Conservation (phyloP, 2,329 filamentous ascomycete genomes). For the Plectosphaerella sp. region DNA sequence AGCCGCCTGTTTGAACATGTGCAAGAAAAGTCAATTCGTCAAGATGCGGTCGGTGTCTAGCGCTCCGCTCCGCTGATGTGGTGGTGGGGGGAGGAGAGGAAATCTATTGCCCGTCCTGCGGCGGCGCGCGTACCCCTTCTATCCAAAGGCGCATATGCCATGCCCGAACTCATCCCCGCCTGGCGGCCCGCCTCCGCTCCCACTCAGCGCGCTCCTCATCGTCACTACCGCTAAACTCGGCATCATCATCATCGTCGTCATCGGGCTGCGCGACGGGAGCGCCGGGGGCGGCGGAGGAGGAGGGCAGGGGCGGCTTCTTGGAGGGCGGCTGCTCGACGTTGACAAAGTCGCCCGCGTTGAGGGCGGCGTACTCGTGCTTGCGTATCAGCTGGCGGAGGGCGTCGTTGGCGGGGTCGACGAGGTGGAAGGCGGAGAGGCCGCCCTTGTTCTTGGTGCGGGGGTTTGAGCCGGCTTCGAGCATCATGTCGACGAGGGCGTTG, state of each 20-base stretch:
- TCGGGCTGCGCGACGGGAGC: slow-evolving; percentile 18
- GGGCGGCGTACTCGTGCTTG: slow-evolving; percentile 63
- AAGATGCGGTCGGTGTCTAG: background rate
- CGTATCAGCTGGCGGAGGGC: slow-evolving; percentile 59
- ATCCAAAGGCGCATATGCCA: background rate
- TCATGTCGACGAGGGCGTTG: slow-evolving; percentile 66
- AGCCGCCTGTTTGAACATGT: background rate
- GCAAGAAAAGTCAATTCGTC: background rate
- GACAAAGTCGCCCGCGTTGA: slow-evolving; percentile 57
- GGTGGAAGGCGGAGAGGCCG: slow-evolving; percentile 65
- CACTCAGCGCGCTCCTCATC: slow-evolving; percentile 60
- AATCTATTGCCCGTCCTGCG: background rate
- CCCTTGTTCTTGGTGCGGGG: slow-evolving; percentile 63
- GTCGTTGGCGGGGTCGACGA: slow-evolving; percentile 67
- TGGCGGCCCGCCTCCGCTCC: slow-evolving; percentile 46
- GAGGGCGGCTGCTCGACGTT: slow-evolving; percentile 20
- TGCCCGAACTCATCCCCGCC: slow-evolving; percentile 18
- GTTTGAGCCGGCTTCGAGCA: slow-evolving; percentile 72
- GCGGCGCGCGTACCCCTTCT: background rate
- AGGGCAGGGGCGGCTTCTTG: slow-evolving; percentile 12
- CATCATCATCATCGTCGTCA: slow-evolving; percentile 46
- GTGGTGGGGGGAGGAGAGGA: background rate
- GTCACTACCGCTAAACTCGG: slow-evolving; percentile 60
- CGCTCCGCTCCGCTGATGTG: background rate
- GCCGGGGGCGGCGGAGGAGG: slow-evolving; percentile 13